Percentiles rank a stretch among this genome's conserved stretches.
phyloP scores from a whole-genome alignment of 164 flowering plant species.

The Magnolia changhungtana region DNA sequence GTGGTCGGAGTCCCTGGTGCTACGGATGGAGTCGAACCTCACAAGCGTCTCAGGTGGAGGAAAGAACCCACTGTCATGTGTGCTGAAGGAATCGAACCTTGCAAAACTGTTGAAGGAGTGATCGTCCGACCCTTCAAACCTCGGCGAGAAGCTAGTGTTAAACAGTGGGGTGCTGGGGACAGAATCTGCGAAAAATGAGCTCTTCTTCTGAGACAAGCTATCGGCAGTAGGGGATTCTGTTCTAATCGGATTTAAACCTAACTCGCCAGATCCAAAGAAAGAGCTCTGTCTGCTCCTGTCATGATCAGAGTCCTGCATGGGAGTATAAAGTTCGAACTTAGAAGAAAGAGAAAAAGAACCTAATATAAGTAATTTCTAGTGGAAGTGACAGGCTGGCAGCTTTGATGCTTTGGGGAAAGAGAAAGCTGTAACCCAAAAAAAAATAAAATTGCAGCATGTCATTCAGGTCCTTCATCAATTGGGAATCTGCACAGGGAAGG shows the following conservation, averaged over 20 bases:
- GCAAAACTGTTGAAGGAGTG: constrained; percentile 59
- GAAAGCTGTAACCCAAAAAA: background rate
- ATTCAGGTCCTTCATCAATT: background rate
- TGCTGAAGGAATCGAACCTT: constrained; percentile 70
- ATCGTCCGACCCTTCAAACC: constrained; percentile 47
- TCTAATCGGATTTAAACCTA: constrained; percentile 51
- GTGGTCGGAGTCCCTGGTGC: constrained; percentile 32
- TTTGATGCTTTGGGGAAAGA: constrained; percentile 29
- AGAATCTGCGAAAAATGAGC: constrained; percentile 66
- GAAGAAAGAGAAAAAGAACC: background rate
- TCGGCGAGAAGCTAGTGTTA: constrained; percentile 53
- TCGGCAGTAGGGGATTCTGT: constrained; percentile 59
- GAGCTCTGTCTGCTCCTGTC: constrained; percentile 38
- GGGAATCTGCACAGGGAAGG: background rate
- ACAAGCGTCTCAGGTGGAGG: constrained; percentile 39
- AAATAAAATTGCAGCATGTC: background rate
- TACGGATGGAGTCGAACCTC: constrained; percentile 54
- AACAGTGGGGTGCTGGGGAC: constrained; percentile 70
- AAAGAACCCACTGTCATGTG: constrained; percentile 34
- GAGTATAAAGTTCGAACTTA: constrained; percentile 3
- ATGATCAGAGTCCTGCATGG: constrained; percentile 50
- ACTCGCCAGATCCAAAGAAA: constrained; percentile 59
- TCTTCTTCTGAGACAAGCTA: constrained; percentile 39
- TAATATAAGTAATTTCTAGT: constrained; percentile 28
- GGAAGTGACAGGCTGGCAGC: constrained; percentile 21